phyloP scores from a whole-genome alignment of 2,329 filamentous ascomycete species.

The Blumeriella jaapii region DNA sequence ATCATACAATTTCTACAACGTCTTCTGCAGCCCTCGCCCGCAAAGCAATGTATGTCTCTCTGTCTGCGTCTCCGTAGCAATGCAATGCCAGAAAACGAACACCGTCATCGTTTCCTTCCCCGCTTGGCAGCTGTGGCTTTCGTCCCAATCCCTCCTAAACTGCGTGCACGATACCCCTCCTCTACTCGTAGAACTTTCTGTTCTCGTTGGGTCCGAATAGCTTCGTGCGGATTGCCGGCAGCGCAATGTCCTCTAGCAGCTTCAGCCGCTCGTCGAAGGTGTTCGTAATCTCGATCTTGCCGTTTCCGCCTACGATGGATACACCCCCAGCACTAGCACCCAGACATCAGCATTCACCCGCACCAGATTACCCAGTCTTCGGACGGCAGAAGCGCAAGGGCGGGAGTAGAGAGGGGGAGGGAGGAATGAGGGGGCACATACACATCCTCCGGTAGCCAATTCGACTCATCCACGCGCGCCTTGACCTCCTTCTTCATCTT shows the following conservation, averaged over 20 bases:
- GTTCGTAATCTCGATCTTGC: slow-evolving; percentile 98
- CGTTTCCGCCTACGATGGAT: slow-evolving; percentile 64
- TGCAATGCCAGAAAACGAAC: neutral
- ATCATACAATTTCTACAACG: slow-evolving; percentile 27
- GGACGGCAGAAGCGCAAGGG: too few species aligned
- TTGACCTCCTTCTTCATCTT: slow-evolving; percentile 57
- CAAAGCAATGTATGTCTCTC: neutral
- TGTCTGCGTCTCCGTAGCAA: slow-evolving; percentile 2
- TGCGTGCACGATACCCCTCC: neutral
- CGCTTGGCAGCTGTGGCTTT: too few species aligned
- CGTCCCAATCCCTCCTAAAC: neutral
- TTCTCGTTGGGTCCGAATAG: slow-evolving; percentile 93
- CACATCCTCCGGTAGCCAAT: slow-evolving; percentile 71
- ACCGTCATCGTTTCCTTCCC: neutral
- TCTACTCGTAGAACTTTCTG: slow-evolving; percentile 87
- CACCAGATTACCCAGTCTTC: too few species aligned
- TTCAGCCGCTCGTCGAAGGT: slow-evolving; percentile 86
- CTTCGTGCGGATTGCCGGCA: slow-evolving; percentile 73
- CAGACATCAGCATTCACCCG: slow-evolving; percentile 7
- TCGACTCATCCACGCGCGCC: slow-evolving; percentile 64
- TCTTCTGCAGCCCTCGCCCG: slow-evolving; percentile 2
- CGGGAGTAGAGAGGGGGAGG: too few species aligned
- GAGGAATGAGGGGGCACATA: too few species aligned
- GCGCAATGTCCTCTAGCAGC: slow-evolving; percentile 71
- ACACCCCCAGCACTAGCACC: slow-evolving; percentile 67